Evolutionary conservation across 441 rosid species (phyloP).

Genomic region (Bruguiera hainesii): DNA sequence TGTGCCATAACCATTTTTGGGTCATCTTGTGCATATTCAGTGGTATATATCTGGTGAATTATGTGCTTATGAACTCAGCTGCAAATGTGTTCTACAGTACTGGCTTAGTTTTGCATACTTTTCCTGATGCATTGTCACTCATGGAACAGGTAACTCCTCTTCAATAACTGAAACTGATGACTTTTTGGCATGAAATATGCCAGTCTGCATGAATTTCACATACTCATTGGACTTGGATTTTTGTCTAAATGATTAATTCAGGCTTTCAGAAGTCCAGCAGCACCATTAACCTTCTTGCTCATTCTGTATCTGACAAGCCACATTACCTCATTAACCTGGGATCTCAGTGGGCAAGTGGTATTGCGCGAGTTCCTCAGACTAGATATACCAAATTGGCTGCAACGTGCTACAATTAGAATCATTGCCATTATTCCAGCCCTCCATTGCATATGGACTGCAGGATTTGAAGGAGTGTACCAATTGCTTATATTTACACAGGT

Average conservation of each 20-base stretch:
- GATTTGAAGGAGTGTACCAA: conserved; percentile 90
- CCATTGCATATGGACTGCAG: conserved; percentile 83
- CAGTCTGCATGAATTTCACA: conserved; percentile 11
- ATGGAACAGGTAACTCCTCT: conserved; percentile 74
- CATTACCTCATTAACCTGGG: conserved; percentile 74
- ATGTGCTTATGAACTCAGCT: conserved; percentile 77
- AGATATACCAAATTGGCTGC: conserved; percentile 92
- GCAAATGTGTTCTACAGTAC: conserved; percentile 78
- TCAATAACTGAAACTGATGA: conserved; percentile 2
- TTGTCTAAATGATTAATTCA: conserved; percentile 26
- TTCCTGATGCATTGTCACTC: conserved; percentile 85
- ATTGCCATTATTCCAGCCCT: conserved; percentile 81
- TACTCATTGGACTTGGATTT: conserved; percentile 15
- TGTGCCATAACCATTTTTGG: conserved; percentile 67
- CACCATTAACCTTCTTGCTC: conserved; percentile 51
- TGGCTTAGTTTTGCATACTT: conserved; percentile 77
- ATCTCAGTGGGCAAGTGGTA: conserved; percentile 67
- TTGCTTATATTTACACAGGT: conserved; percentile 83
- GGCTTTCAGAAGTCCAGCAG: conserved; percentile 74
- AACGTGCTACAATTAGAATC: conserved; percentile 76
- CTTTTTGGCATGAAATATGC: conserved; percentile 6
- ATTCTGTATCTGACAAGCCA: conserved; percentile 74
- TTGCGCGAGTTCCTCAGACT: conserved; percentile 70
- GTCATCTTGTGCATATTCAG: conserved; percentile 72
- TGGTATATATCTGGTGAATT: conserved; percentile 69